These are phyloP conservation scores for Withania somnifera DNA, from an alignment of 305 asterid genomes.

Conservation along the genomic window DNA sequence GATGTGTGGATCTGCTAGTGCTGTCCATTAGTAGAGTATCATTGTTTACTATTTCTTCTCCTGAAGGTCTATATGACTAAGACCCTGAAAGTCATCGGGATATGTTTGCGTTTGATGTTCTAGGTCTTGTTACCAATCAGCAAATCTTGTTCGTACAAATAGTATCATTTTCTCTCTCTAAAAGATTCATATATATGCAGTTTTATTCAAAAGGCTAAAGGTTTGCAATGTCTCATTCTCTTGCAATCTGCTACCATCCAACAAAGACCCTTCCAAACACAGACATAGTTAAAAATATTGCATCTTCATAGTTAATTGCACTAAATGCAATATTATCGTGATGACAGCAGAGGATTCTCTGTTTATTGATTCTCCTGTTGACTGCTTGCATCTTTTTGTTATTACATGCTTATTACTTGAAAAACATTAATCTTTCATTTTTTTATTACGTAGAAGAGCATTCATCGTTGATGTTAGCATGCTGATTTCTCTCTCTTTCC, in stretches of 20 bases:
- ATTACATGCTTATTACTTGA: background rate
- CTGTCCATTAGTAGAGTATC: background rate
- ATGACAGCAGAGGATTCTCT: background rate
- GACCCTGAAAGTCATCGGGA: background rate
- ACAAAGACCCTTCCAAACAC: background rate
- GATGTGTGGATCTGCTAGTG: background rate
- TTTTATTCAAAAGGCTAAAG: background rate
- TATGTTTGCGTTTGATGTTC: background rate
- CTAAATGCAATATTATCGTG: background rate
- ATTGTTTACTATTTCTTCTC: background rate
- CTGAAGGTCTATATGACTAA: background rate
- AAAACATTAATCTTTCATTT: background rate
- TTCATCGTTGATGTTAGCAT: background rate
- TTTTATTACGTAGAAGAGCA: background rate
- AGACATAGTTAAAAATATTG: background rate
- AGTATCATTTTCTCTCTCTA: background rate
- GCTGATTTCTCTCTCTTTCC: slow-evolving; percentile 3
- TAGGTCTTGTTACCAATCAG: background rate
- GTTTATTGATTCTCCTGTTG: background rate
- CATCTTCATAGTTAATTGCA: background rate
- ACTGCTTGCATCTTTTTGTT: background rate
- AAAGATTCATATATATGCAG: background rate
- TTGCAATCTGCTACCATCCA: background rate
- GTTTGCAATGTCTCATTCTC: background rate
- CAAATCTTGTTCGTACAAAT: background rate